Evolutionary conservation across 345 rosid genomes (phyloP).

Genomic region (Gossypium arboreum): DNA sequence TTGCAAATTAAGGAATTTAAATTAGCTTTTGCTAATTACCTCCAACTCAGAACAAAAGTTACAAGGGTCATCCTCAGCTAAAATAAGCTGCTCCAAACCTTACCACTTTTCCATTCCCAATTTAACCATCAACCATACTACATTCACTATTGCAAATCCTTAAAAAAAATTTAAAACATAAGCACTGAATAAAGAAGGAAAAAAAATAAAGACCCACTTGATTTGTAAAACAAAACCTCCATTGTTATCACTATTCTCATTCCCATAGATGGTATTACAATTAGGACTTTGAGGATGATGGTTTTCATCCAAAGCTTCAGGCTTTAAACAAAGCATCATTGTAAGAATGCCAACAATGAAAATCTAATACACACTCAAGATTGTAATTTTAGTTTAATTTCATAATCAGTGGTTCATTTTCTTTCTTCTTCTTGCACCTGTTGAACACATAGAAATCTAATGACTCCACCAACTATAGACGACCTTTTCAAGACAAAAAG

Average conservation of each 20-base stretch:
- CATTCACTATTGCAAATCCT: constrained; percentile 1
- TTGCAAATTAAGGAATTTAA: too few relatives aligned
- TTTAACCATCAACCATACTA: constrained; percentile 1
- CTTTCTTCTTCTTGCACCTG: background rate
- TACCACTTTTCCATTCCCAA: constrained; percentile 48
- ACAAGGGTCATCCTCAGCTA: constrained; percentile 48
- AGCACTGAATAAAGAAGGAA: background rate
- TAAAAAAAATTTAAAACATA: background rate
- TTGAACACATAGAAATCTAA: background rate
- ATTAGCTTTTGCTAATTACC: constrained; percentile 29
- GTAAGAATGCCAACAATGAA: background rate
- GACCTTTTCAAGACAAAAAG: background rate
- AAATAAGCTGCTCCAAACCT: constrained; percentile 42
- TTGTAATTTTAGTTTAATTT: background rate
- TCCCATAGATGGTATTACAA: constrained; percentile 15
- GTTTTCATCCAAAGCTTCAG: constrained; percentile 53
- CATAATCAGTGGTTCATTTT: background rate
- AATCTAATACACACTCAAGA: background rate
- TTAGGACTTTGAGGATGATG: constrained; percentile 19
- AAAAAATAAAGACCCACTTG: constrained; percentile 30
- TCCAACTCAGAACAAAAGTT: constrained; percentile 44
- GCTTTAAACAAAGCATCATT: constrained; percentile 55
- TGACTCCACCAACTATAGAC: background rate
- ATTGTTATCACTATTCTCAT: constrained; percentile 7
- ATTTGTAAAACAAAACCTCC: constrained; percentile 42